phyloP scores from a whole-genome alignment of 345 rosid genomes.

The Citrus inodora region DNA sequence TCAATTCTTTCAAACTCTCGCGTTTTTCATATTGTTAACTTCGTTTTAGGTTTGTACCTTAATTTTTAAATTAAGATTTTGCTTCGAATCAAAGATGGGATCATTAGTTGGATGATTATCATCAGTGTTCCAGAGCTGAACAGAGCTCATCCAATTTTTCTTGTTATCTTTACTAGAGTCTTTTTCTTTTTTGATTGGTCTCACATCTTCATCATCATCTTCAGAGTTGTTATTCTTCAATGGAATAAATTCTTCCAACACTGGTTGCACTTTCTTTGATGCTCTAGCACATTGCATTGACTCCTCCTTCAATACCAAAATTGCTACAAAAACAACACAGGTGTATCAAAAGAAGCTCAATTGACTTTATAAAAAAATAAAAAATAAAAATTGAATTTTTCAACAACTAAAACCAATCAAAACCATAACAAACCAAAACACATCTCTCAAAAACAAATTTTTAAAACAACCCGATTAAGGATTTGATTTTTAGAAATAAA shows the following conservation, averaged over 20 bases:
- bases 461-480: not conserved
- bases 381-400: not conserved
- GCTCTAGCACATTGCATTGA: conserved; percentile 31
- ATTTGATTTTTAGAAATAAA: not conserved
- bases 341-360: not conserved
- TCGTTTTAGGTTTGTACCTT: conserved; percentile 33
- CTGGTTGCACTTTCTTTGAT: conserved; percentile 42
- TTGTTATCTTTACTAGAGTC: conserved; percentile 45
- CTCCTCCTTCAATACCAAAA: conserved; percentile 52
- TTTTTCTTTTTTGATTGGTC: conserved; percentile 23
- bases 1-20: not conserved
- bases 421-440: not conserved
- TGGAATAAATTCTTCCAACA: conserved; percentile 73
- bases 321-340: conserved; percentile 44
- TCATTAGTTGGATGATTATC: conserved; percentile 18
- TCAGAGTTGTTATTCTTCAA: conserved; percentile 34
- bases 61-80: conserved; percentile 33
- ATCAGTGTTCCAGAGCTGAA: conserved; percentile 60
- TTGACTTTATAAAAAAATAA: not conserved
- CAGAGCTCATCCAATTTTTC: conserved; percentile 66
- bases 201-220: conserved; percentile 23
- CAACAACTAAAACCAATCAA: conserved; percentile 1
- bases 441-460: not conserved
- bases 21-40: not conserved
- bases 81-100: conserved; percentile 26